Base-by-base conservation (phyloP, 2,329 filamentous ascomycete species). In the Exophiala sp. region DNA sequence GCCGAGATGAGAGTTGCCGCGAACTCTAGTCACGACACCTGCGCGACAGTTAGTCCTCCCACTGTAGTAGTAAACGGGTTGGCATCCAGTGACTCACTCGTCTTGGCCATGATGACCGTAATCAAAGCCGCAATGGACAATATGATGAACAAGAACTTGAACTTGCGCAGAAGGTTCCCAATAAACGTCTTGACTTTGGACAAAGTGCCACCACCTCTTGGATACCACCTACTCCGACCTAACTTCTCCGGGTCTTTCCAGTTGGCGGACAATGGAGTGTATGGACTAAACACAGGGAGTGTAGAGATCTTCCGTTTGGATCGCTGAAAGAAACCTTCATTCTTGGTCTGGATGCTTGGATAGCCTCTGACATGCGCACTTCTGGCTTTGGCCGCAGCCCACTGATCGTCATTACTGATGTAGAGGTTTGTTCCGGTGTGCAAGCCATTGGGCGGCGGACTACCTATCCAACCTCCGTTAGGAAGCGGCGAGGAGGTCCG, bases 401-500 rank as follows among this genome's bases (percentile, higher is more conserved):
- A 96, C 18, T 85, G 84, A 43, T 86, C 82, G 32, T 73, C 70
- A 55, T 73, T 72, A 39, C 75, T 70, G 46, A 74, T 75, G 53
- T 51, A 53, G 41, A 77, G 77, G 65, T 76, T 79, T 49, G 73
- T 62, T 45, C 74, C 74, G n/a, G 46, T 50, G 19, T 56, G 62
- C 69, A 68, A 76, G 63, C 69, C 72, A 60, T 16, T 86, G 85
- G 65, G 88, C 30, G 81, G 80, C 59, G 79, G 78, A 55, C 84
- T 87, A 51, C 80, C 82, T 49, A 87, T 82, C 90, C 91, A 96
- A 61, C 89, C 89, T 65, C 88, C 88, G 62, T 86, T 85, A 55
- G 82, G 85, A 56, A 82, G 79, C 55, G 90, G 91, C 48, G 88
- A 95, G 43, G 90, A 88, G 65, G 88, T 94, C 70, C 88, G 82